Evolutionary conservation across 768 basidiomycete species (phyloP).

Genomic region (Leccinellum albellum): DNA sequence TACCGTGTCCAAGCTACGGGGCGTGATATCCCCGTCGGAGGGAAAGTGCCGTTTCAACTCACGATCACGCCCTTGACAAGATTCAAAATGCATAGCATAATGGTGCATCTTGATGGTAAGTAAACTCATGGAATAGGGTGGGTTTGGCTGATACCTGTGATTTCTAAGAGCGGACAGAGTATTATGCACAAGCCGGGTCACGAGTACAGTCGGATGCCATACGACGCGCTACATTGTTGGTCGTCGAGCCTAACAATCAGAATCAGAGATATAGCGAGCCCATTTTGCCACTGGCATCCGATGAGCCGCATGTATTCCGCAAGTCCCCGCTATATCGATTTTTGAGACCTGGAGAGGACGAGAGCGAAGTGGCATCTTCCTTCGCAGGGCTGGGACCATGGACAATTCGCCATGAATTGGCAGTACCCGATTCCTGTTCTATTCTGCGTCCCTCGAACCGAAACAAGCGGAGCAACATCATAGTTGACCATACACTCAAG

Average conservation of each 20-base stretch:
- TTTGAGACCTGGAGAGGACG: constrained; percentile 45
- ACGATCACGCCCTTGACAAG: constrained; percentile 82
- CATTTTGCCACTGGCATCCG: constrained; percentile 76
- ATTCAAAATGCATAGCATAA: constrained; percentile 72
- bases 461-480: constrained; percentile 54
- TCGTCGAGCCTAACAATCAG: constrained; percentile 41
- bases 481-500: constrained; percentile 74
- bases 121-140: neutral
- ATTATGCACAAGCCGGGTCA: constrained; percentile 65
- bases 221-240: constrained; percentile 57
- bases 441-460: constrained; percentile 74
- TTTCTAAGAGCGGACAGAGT: constrained; percentile 70
- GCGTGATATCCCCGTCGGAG: constrained; percentile 79
- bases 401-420: constrained; percentile 67
- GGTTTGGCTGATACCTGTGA: neutral
- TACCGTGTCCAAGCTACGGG: constrained; percentile 75
- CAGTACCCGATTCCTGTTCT: constrained; percentile 62
- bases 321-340: constrained; percentile 64
- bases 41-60: constrained; percentile 72
- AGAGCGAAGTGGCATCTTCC: constrained; percentile 53
- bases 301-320: constrained; percentile 57
- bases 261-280: constrained; percentile 51
- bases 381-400: constrained; percentile 85
- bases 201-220: constrained; percentile 70
- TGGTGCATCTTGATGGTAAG: constrained; percentile 78